Evolutionary conservation across 345 rosid genomes (phyloP), one percentile per base, ranked within the genome.

Genomic region (Geranium brycei): DNA sequence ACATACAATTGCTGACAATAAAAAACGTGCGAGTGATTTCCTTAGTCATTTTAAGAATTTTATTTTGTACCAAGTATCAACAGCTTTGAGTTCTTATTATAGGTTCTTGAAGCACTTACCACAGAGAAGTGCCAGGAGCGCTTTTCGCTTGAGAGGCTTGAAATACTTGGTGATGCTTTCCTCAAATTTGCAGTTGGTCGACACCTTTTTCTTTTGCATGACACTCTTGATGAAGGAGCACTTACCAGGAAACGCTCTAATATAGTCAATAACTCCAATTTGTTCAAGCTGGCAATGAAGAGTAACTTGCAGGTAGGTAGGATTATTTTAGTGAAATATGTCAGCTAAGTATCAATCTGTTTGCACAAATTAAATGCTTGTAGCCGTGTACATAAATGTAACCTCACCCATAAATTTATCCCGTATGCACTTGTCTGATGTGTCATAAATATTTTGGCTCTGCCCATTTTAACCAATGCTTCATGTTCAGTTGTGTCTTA

Each of bases 121-220:
- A 87, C 98, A 51, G 98, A 92, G 82, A 92, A 77, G 69, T 92
- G 98, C 74, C 96, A 85, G 71, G 98, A 92, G 78, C 89, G 93
- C 38, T 76, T 92, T 75, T 91, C 98, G 61, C 91, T 91, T 72
- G 98, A 91, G 75, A 84, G 96, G 75, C 89, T 91, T 56, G 98
- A 91, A 77, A 69, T 73, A 59, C 89, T 91, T 58, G 98, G 98
- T 63, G 98, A 91, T 78, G 84, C 89, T 66, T 91, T 91, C 72
- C 95, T 89, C 69, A 89, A 91, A 79, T 89, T 78, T 83, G 80
- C 85, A 15, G 96, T 91, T 35, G 88, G 87, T 28, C 87, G 96
- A 6, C 80, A 82, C 71, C 83, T 87, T 69, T 91, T 91, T 77
- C 88, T 91, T 63, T 76, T 70, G 58, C 82, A 89, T 68, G 88